Evolutionary conservation across 371 early-diverging fungal species (phyloP).

Genomic region (Funneliformis caledonium): DNA sequence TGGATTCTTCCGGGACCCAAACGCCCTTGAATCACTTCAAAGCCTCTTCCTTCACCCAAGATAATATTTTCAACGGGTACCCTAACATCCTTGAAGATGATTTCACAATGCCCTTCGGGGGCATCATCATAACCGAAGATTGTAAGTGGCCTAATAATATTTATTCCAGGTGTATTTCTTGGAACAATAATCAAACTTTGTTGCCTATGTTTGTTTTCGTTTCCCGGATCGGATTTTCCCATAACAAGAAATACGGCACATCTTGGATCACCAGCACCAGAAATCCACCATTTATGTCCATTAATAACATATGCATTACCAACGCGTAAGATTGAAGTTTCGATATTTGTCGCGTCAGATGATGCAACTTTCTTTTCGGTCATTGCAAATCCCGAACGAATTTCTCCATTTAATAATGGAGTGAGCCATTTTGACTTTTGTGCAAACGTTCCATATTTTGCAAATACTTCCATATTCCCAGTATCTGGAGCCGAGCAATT

Average conservation of each 20-base stretch:
- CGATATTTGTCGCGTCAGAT: slow-evolving; percentile 96
- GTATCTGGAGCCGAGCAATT: slow-evolving; percentile 98
- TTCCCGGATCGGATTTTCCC: slow-evolving; percentile 68
- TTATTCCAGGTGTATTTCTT: slow-evolving; percentile 84
- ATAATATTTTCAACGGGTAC: slow-evolving; percentile 89
- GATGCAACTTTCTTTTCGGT: slow-evolving; percentile 93
- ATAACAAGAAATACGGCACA: slow-evolving; percentile 88
- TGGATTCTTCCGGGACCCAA: slow-evolving; percentile 89
- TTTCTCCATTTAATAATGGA: slow-evolving; percentile 87
- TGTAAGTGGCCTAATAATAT: slow-evolving; percentile 80
- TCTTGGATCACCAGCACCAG: slow-evolving; percentile 91
- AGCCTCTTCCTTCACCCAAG: slow-evolving; percentile 95
- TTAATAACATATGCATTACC: slow-evolving; percentile 82
- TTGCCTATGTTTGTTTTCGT: slow-evolving; percentile 80
- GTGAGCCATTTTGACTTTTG: slow-evolving; percentile 88
- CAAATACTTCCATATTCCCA: slow-evolving; percentile 98
- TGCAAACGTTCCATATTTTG: slow-evolving; percentile 86
- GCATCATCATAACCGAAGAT: slow-evolving; percentile 98
- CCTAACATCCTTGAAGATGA: slow-evolving; percentile 86
- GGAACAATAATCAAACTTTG: slow-evolving; percentile 93
- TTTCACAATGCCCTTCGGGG: slow-evolving; percentile 93
- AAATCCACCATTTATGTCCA: slow-evolving; percentile 97
- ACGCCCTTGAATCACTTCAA: slow-evolving; percentile 96
- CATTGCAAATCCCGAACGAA: slow-evolving; percentile 98
- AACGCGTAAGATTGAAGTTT: slow-evolving; percentile 69